Evolutionary conservation across 1,284 basidiomycete species (phyloP), one percentile per base, ranked within the genome.

Genomic region (Crocinoboletus sp.): DNA sequence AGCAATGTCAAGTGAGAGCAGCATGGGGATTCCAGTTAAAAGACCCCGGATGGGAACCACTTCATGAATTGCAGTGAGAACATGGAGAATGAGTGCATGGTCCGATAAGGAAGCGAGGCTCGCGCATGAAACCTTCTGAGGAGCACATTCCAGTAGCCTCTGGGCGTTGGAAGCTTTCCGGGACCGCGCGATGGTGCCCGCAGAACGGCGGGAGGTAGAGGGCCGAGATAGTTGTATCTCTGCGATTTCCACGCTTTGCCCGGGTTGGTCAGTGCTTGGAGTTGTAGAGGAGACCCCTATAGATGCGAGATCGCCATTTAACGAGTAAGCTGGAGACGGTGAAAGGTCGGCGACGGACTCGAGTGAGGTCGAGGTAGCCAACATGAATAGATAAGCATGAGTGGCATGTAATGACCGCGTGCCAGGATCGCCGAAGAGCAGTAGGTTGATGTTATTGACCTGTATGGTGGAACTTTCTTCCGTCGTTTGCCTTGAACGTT

Each of bases 21-120:
- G 67, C 85, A 95, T 94, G 2, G 94, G 94, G 25, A 91, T 70
- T 23, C 89, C 84, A 1, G 84, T 82, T 16, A 93, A 65, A 28
- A 95, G 59, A 1, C 84, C 84, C 19, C 84, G 77, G 22, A 84
- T 68, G 1, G 94, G 90, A 13, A 86, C 63, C 31, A 84, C 74
- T 41, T 81, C 72, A 38, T 92, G 82, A 12, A 89, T 69, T 3
- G 77, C 76, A 13, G 71, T 74, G 23, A 97, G 72, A 35, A 94
- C 74, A 30, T 76, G 71, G n/a, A 85, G 67, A 29, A 93, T 77
- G 51, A 84, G 79, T 2, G 80, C 70, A 61, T 90, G 94, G 61
- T 97, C 94, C 27, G 82, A 80, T 11, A 85, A 71, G 19, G 73
- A 76, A 29, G 83, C 76, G 33, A 78, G 70, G 27, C 78, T 68